Base-by-base conservation (phyloP, 2,329 filamentous ascomycete species). In the Fusarium sp. region DNA sequence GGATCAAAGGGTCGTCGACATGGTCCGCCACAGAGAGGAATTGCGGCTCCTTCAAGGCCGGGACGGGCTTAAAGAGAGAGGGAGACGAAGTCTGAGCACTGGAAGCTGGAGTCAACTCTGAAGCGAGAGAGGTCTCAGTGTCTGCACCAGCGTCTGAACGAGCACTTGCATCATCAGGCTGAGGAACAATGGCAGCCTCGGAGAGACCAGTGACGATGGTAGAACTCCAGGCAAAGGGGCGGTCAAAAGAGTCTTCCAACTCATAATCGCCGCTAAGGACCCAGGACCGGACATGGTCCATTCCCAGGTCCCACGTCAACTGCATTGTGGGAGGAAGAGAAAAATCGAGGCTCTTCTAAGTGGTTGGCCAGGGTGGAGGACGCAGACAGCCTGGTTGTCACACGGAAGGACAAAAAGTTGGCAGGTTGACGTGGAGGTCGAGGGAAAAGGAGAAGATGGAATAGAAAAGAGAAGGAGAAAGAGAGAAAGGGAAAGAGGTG, bases 201-300 rank as follows among this genome's bases (percentile, higher is more conserved):
- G 77, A 79, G 50, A 79, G 77, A 2, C 77, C 77, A 18, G 74
- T 78, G 31, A 68, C 77, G 58, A 79, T 45, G 31, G 77, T 75
- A 29, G 77, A 79, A 62, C 75, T 78, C 77, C 76, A 78, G 54
- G 48, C 54, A 56, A 68, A 64, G 5, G 77, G 76, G 62, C 77
- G 72, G 6, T 78, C 67, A 43, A 77, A 78, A 54, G 70, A 68
- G 58, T 66, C 62, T 22, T 71, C 66, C 41, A 67, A 48, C 43
- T 77, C 72, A 52, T 76, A 77, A 54, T 76, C 76, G 41, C 77
- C 77, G 10, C 50, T 63, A 22, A 79, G 69, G 71, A 79, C 77
- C 77, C 77, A 79, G 69, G 77, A 76, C 76, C 74, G 76, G 69
- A 78, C 77, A 69, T 79, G 77, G 72, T 77, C 77, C 74, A 79